Percentiles rank a stretch among this genome's conserved stretches.
Conservation (phyloP, 1,284 basidiomycete species). For the Boletus nobilissimus region DNA sequence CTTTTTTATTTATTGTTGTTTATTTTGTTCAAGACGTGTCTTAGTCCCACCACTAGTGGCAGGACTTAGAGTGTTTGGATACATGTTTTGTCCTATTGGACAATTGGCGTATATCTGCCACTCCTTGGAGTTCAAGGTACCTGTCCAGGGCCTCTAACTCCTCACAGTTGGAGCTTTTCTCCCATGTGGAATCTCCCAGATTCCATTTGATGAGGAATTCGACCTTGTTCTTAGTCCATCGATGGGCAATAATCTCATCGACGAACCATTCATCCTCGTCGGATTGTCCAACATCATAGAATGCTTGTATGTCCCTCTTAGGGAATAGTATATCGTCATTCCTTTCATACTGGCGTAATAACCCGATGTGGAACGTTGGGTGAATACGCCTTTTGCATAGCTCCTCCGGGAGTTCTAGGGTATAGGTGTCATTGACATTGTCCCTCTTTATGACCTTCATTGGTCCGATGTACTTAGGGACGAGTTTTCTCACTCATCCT, state of each 20-base stretch:
- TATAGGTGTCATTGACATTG: neutral
- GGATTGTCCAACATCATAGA: neutral
- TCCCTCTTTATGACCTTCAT: neutral
- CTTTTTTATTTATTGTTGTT: neutral
- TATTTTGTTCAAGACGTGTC: neutral
- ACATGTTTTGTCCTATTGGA: neutral
- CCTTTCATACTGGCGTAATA: neutral
- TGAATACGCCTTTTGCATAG: neutral
- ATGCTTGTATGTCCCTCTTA: neutral
- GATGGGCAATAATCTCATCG: neutral
- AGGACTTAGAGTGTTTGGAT: neutral
- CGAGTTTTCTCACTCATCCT: neutral
- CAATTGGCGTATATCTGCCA: neutral
- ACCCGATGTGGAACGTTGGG: neutral
- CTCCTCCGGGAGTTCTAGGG: neutral
- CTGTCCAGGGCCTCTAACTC: slow-evolving; percentile 1
- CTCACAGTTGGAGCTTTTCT: neutral
- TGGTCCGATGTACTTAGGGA: neutral
- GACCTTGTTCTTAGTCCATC: neutral
- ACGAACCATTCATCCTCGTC: neutral
- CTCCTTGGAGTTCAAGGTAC: slow-evolving; percentile 5
- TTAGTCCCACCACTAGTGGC: neutral
- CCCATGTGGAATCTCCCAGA: neutral
- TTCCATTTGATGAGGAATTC: neutral
- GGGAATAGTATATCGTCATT: neutral